Conservation (phyloP, 1,284 basidiomycete species). For the Phellinidium pouzarii region DNA sequence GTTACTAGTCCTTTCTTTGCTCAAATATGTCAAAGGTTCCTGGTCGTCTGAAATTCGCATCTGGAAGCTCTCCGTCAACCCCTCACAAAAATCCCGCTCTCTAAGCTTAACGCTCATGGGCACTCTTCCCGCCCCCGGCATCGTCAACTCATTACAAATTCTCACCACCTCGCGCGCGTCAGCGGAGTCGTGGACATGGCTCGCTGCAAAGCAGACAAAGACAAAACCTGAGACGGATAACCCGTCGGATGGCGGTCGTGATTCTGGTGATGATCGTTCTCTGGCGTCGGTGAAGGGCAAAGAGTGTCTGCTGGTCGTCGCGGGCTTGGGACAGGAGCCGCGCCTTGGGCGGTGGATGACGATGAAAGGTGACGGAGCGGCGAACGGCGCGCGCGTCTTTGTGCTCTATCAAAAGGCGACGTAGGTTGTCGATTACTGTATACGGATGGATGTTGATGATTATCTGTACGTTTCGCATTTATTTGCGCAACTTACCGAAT, state of each 20-base stretch:
- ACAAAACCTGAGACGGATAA: too few species aligned
- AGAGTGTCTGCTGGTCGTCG: conserved; percentile 59
- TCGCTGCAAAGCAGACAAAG: conserved; percentile 16
- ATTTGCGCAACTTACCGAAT: background rate
- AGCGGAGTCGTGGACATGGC: conserved; percentile 39
- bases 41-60: conserved; percentile 87
- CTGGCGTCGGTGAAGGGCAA: conserved; percentile 22
- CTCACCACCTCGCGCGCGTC: conserved; percentile 53
- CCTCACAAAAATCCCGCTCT: conserved; percentile 10
- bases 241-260: conserved; percentile 6
- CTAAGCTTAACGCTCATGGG: conserved; percentile 62
- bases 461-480: background rate
- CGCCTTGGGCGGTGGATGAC: conserved; percentile 85
- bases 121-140: conserved; percentile 61
- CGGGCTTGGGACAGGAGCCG: conserved; percentile 82
- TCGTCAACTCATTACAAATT: conserved; percentile 88
- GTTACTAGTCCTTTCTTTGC: background rate
- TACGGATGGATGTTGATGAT: background rate
- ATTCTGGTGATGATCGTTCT: conserved; percentile 3
- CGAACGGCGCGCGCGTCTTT: conserved; percentile 13
- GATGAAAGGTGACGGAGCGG: conserved; percentile 39
- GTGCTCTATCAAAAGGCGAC: conserved; percentile 12
- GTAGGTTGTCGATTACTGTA: background rate
- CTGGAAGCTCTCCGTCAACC: conserved; percentile 70
- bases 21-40: conserved; percentile 51